These are phyloP conservation scores for Dendrocalamus latiflorus DNA, from an alignment of 202 grass and related monocot species.

Conservation along the genomic window DNA sequence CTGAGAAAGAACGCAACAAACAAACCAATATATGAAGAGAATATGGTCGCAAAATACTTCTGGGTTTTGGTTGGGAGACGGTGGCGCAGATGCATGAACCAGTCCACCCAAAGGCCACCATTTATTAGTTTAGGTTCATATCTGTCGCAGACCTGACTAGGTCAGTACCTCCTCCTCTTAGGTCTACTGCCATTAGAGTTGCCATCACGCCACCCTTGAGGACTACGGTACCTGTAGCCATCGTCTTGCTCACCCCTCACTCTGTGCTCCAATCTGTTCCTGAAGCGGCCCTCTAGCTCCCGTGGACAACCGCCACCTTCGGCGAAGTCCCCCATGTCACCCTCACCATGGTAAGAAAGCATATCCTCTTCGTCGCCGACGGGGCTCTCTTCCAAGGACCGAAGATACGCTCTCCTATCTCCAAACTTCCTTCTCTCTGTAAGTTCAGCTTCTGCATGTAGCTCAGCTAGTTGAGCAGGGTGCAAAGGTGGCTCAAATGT, in stretches of 20 bases:
- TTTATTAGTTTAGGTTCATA: neutral
- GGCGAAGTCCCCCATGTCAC: conserved; percentile 34
- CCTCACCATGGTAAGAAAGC: conserved; percentile 32
- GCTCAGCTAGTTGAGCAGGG: conserved; percentile 25
- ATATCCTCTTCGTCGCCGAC: conserved; percentile 28
- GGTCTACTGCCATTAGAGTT: conserved; percentile 29
- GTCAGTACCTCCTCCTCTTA: conserved; percentile 45
- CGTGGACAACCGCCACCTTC: conserved; percentile 26
- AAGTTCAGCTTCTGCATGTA: conserved; percentile 39
- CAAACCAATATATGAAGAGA: conserved; percentile 11
- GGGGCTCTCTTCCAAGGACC: conserved; percentile 2
- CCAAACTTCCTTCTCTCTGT: conserved; percentile 42
- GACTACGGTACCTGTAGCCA: conserved; percentile 26
- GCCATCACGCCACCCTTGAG: conserved; percentile 37
- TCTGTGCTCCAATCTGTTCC: conserved; percentile 42
- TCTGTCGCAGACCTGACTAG: neutral
- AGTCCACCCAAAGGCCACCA: conserved; percentile 6
- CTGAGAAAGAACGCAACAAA: conserved; percentile 30
- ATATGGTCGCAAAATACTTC: too few relatives aligned
- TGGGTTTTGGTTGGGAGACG: too few relatives aligned
- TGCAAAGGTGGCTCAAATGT: conserved; percentile 33
- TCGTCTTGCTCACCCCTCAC: conserved; percentile 51
- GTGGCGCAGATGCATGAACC: neutral
- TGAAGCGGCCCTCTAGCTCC: conserved; percentile 28
- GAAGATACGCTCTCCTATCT: conserved; percentile 32